These are phyloP conservation scores for Epichloe glyceriae DNA, from an alignment of 2,329 filamentous ascomycete species.

Conservation along the genomic window DNA sequence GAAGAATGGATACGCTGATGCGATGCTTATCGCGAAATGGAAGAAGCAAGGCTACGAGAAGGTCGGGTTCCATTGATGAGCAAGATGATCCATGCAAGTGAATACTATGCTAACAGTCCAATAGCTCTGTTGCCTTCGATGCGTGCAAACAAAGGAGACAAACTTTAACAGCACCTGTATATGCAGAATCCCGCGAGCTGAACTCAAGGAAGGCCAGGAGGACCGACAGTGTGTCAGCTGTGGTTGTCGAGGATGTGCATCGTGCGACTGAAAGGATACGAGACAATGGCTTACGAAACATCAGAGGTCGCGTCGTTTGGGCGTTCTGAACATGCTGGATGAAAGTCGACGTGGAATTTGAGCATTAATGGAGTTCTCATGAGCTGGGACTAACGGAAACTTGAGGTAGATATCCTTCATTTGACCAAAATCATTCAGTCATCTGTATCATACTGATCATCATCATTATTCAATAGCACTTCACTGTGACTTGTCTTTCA, in stretches of 20 bases:
- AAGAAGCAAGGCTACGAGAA: conserved; percentile 99
- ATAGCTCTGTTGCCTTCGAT: conserved; percentile 83
- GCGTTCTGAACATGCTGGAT: conserved; percentile 4
- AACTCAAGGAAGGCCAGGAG: conserved; percentile 72
- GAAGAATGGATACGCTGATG: conserved; percentile 93
- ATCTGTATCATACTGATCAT: conserved; percentile 21
- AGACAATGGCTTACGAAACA: neutral
- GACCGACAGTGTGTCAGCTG: conserved; percentile 91
- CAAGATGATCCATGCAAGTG: conserved; percentile 5
- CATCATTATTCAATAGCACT: conserved; percentile 12
- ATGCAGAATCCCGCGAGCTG: conserved; percentile 80
- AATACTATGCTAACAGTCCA: neutral
- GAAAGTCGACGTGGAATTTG: neutral
- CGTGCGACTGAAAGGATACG: conserved; percentile 51
- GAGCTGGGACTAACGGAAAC: neutral
- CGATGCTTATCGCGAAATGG: conserved; percentile 96
- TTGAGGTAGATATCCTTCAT: conserved; percentile 25
- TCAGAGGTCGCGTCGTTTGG: conserved; percentile 7
- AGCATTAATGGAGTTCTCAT: neutral
- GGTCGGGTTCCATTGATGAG: conserved; percentile 32
- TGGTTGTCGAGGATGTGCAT: conserved; percentile 82
- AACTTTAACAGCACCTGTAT: conserved; percentile 98
- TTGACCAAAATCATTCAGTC: conserved; percentile 16
- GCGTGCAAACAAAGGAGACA: conserved; percentile 98
- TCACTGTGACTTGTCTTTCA: conserved; percentile 15